Percentiles rank a stretch among this genome's conserved stretches.
Conservation (phyloP, 23 red algal species). For the Rhodosorus marinus region DNA sequence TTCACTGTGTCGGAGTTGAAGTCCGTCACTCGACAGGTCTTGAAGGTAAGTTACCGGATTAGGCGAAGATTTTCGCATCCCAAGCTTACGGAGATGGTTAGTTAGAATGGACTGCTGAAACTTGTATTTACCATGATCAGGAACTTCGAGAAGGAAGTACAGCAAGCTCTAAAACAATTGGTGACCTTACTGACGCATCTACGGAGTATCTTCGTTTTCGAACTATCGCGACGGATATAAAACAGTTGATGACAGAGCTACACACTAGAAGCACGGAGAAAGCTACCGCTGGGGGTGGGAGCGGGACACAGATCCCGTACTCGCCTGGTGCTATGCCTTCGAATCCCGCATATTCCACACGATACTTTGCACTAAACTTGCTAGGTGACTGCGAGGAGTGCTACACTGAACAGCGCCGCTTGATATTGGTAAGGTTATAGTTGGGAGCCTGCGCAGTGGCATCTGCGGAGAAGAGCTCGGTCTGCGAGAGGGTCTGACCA, state of each 20-base stretch:
- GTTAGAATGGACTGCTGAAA: too few species aligned
- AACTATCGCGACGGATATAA: constrained; percentile 35
- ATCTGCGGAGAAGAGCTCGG: too few species aligned
- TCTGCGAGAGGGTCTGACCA: constrained; percentile 33
- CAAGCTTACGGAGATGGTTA: too few species aligned
- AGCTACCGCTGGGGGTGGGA: background rate
- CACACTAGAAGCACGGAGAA: constrained; percentile 3
- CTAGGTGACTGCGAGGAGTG: constrained; percentile 53
- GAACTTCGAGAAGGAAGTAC: too few species aligned
- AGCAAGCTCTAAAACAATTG: constrained; percentile 9
- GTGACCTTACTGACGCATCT: constrained; percentile 50
- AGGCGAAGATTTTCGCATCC: too few species aligned
- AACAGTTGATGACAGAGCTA: constrained; percentile 47
- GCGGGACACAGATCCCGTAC: background rate
- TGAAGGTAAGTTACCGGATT: too few species aligned
- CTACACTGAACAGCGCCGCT: constrained; percentile 30
- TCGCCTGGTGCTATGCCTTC: background rate
- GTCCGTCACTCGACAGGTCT: background rate
- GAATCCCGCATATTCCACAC: constrained; percentile 1
- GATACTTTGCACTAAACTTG: constrained; percentile 19
- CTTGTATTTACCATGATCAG: too few species aligned
- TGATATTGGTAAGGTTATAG: too few species aligned
- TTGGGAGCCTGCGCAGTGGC: too few species aligned
- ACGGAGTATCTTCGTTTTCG: constrained; percentile 60
- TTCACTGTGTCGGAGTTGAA: constrained; percentile 19